These are phyloP conservation scores for Celoporthe dispersa DNA, from an alignment of 2,329 filamentous ascomycete genomes.

Conservation along the genomic window DNA sequence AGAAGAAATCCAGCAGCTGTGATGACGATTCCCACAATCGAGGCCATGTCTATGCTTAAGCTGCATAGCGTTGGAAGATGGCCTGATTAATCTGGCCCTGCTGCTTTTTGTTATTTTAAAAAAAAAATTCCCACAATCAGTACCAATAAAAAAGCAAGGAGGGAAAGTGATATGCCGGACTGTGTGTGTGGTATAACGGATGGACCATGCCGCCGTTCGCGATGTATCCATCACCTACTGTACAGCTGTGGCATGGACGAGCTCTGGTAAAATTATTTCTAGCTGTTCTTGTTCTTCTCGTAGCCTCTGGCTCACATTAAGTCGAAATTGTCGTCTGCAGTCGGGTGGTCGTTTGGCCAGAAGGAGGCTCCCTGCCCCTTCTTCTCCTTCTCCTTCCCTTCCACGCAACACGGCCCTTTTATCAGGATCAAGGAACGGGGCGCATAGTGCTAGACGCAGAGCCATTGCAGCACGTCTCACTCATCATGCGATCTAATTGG, in stretches of 20 bases:
- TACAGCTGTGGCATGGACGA: not conserved
- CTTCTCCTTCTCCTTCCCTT: not conserved
- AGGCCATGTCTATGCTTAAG: not conserved
- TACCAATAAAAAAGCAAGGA: not conserved
- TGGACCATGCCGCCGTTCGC: not conserved
- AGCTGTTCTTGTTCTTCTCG: not conserved
- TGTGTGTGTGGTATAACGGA: not conserved
- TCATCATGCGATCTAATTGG: not conserved
- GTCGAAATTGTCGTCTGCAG: not conserved
- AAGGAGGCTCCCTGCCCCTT: not conserved
- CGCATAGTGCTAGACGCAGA: not conserved
- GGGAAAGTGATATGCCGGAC: not conserved
- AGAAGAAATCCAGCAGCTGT: not conserved
- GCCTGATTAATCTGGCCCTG: not conserved
- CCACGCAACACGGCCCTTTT: not conserved
- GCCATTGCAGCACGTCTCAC: not conserved
- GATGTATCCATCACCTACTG: not conserved
- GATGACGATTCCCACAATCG: not conserved
- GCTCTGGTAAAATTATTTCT: not conserved
- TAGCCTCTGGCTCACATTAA: not conserved
- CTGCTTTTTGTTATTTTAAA: no score
- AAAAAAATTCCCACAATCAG: not conserved
- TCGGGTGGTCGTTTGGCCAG: not conserved
- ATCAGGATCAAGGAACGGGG: not conserved
- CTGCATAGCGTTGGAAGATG: not conserved